A percentile compares a stretch with the other conserved stretches of the same genome.
Evolutionary conservation across 331 rosid species (phyloP).

Genomic region (Dryas integrifolia): DNA sequence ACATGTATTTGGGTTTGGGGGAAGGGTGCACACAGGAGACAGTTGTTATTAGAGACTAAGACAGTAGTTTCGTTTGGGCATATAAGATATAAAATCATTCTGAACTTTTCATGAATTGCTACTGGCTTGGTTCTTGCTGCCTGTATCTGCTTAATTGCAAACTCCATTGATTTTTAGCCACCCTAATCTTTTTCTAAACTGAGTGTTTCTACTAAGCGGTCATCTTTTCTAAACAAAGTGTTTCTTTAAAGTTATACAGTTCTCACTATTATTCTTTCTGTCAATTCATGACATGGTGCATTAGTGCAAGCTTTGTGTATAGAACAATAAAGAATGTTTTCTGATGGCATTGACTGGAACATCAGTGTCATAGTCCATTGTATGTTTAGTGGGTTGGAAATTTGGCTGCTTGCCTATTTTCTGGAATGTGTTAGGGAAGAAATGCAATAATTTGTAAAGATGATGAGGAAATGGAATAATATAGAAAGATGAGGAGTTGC

Average conservation of each 20-base stretch:
- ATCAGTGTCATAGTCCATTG: background rate
- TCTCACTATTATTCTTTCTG: background rate
- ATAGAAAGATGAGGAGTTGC: background rate
- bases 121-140: background rate
- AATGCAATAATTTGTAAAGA: background rate
- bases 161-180: background rate
- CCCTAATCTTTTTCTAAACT: background rate
- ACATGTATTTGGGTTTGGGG: background rate
- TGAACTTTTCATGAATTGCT: background rate
- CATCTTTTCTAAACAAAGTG: background rate
- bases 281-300: background rate
- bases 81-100: background rate
- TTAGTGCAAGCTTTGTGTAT: background rate
- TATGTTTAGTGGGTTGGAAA: background rate
- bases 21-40: background rate
- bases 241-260: background rate
- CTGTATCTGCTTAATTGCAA: background rate
- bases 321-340: background rate
- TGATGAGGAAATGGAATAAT: background rate
- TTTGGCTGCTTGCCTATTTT: background rate
- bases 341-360: background rate
- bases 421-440: background rate
- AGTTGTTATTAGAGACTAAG: background rate
- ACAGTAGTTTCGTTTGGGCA: background rate
- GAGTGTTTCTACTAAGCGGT: background rate